Conservation (phyloP, 129 eudicot genomes). For the Logfia minima region DNA sequence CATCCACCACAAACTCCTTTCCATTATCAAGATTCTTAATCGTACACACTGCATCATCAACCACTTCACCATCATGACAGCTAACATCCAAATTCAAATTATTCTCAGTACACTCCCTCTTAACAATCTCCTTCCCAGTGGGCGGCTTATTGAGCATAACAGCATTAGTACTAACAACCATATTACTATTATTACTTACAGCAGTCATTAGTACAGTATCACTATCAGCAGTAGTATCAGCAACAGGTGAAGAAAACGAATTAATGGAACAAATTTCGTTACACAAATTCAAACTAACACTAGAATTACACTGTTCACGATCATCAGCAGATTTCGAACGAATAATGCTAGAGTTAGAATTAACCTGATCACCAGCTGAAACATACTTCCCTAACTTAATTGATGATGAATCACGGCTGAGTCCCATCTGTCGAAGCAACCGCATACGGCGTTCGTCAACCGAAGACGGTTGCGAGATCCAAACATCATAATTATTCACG, state of each 20-base stretch:
- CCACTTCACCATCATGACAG: constrained; percentile 14
- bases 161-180: constrained; percentile 9
- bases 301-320: constrained; percentile 35
- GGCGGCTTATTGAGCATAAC: background rate
- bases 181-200: constrained; percentile 40
- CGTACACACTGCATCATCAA: constrained; percentile 5
- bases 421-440: constrained; percentile 70
- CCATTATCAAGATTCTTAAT: constrained; percentile 77
- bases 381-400: no score
- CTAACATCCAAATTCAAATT: constrained; percentile 14
- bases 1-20: constrained; percentile 76
- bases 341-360: constrained; percentile 30
- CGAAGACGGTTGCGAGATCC: constrained; percentile 81
- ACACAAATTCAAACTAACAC: constrained; percentile 14
- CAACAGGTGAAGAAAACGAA: constrained; percentile 35
- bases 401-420: constrained; percentile 48
- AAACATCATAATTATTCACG: constrained; percentile 64
- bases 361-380: constrained; percentile 22
- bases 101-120: background rate
- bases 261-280: constrained; percentile 35
- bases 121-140: background rate
- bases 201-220: constrained; percentile 8
- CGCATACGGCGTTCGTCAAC: constrained; percentile 86
- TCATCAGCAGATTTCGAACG: constrained; percentile 58
- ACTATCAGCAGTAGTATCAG: constrained; percentile 13